phyloP scores from a whole-genome alignment of 2,329 filamentous ascomycete genomes.

The Fusarium algeriense region DNA sequence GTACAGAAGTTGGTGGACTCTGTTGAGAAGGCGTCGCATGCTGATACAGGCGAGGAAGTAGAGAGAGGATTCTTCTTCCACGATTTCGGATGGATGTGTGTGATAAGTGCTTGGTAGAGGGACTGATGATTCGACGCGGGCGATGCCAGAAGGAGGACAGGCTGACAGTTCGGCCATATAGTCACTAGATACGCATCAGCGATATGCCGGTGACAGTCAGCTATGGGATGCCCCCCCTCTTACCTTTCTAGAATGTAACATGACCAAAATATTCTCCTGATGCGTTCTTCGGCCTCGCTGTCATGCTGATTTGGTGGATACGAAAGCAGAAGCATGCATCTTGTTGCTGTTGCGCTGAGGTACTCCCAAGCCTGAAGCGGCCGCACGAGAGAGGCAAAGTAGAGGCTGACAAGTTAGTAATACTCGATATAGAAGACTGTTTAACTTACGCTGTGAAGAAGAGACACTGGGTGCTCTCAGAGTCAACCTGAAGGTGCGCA shows the following conservation, averaged over 20 bases:
- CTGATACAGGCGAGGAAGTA: slow-evolving; percentile 68
- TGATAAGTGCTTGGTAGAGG: slow-evolving; percentile 61
- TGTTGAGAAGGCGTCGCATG: slow-evolving; percentile 61
- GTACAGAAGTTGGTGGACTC: slow-evolving; percentile 64
- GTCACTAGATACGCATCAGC: slow-evolving; percentile 52
- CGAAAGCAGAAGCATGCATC: slow-evolving; percentile 62
- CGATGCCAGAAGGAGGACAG: slow-evolving; percentile 63
- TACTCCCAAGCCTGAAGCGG: slow-evolving; percentile 67
- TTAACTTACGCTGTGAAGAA: slow-evolving; percentile 61
- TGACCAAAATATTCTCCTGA: slow-evolving; percentile 66
- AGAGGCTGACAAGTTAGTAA: slow-evolving; percentile 48
- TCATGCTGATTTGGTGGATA: slow-evolving; percentile 54
- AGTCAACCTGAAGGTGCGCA: slow-evolving; percentile 60
- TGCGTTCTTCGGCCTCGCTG: slow-evolving; percentile 59
- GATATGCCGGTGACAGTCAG: too few species aligned
- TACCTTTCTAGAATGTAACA: slow-evolving; percentile 67
- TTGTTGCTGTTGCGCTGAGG: slow-evolving; percentile 61
- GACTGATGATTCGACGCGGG: slow-evolving; percentile 63
- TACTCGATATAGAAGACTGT: rapidly evolving
- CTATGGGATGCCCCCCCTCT: rapidly evolving
- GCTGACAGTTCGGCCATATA: slow-evolving; percentile 65
- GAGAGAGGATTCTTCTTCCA: slow-evolving; percentile 62
- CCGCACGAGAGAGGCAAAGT: slow-evolving; percentile 63
- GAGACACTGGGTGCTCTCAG: slow-evolving; percentile 61
- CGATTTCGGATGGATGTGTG: slow-evolving; percentile 55